Conservation (phyloP, 1,284 basidiomycete genomes). For the Heterobasidion parviporum region DNA sequence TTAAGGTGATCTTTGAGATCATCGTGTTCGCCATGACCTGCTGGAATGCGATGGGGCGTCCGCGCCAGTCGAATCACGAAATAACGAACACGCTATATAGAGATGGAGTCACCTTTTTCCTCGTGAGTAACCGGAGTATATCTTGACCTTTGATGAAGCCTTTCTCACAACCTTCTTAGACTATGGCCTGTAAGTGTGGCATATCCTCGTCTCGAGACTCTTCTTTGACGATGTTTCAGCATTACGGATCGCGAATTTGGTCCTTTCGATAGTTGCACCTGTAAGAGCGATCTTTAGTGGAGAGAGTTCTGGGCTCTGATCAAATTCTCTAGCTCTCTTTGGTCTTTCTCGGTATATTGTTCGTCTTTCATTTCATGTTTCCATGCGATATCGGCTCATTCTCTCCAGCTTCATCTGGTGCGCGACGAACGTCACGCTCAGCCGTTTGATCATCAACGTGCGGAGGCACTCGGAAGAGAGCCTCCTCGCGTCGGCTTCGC, state of each 20-base stretch:
- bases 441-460: slow-evolving; percentile 29
- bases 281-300: slow-evolving; percentile 13
- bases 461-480: slow-evolving; percentile 10
- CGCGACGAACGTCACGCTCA: slow-evolving; percentile 25
- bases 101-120: slow-evolving; percentile 29
- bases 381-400: not conserved
- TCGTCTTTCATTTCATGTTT: slow-evolving; percentile 1
- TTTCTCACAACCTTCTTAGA: too few relatives aligned
- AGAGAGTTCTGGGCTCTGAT: not conserved
- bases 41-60: slow-evolving; percentile 27
- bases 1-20: slow-evolving; percentile 28
- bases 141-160: too few relatives aligned
- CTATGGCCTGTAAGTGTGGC: too few relatives aligned
- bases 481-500: not conserved
- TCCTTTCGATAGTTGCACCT: slow-evolving; percentile 17
- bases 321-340: slow-evolving; percentile 16
- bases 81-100: slow-evolving; percentile 22
- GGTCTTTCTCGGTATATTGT: slow-evolving; percentile 22
- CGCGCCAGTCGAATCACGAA: slow-evolving; percentile 15
- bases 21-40: slow-evolving; percentile 25
- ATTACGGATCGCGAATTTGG: slow-evolving; percentile 22
- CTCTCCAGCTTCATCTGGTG: slow-evolving; percentile 30
- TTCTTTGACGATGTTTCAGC: slow-evolving; percentile 10
- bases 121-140: slow-evolving; percentile 19
- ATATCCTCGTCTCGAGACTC: not conserved